Evolutionary conservation across 352 stramenopile species (phyloP).

Genomic region (Phytophthora lateralis): DNA sequence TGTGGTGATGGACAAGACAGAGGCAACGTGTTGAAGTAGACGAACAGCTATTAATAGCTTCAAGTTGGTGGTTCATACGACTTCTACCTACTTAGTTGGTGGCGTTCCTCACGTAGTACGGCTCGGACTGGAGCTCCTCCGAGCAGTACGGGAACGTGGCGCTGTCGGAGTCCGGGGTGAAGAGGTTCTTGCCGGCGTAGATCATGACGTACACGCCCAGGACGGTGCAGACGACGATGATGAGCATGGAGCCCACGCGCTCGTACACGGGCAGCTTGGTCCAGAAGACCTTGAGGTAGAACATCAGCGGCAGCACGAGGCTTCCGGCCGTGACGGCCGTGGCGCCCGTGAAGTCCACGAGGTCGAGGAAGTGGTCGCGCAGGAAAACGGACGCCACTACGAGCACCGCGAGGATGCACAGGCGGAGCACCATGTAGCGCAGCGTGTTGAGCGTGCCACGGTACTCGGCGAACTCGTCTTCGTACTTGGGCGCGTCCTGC

Average conservation of each 20-base stretch:
- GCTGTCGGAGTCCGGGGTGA: conserved; percentile 32
- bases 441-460: conserved; percentile 32
- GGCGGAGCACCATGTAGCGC: conserved; percentile 37
- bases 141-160: conserved; percentile 64
- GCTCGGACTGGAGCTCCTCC: conserved; percentile 42
- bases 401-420: conserved; percentile 40
- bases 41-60: conserved; percentile 3
- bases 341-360: conserved; percentile 58
- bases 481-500: conserved; percentile 17
- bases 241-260: conserved; percentile 34
- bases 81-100: conserved; percentile 13
- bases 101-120: conserved; percentile 49
- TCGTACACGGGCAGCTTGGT: conserved; percentile 48
- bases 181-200: conserved; percentile 46
- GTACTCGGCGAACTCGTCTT: conserved; percentile 43
- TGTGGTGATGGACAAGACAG: conserved; percentile 12
- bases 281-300: conserved; percentile 58
- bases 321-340: conserved; percentile 42
- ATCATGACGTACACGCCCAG: conserved; percentile 52
- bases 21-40: conserved; percentile 13
- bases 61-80: conserved; percentile 13
- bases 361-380: conserved; percentile 49
- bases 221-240: conserved; percentile 40
- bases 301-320: conserved; percentile 48
- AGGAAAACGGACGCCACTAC: conserved; percentile 45